Base-by-base conservation (phyloP, 768 basidiomycete species). In the Kwoniella mangroviensis region DNA sequence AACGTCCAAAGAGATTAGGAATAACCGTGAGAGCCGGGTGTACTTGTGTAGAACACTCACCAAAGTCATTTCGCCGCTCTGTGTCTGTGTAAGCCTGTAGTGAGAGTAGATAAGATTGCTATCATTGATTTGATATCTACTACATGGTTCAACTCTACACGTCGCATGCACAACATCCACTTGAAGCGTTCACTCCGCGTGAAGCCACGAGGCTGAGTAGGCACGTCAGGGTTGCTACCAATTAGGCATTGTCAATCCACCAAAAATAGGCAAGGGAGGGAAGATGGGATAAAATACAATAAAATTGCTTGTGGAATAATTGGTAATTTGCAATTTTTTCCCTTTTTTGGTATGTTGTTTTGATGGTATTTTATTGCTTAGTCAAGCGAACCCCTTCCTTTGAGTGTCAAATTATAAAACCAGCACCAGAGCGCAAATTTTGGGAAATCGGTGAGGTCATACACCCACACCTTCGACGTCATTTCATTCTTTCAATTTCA, bases 221-320 rank as follows among this genome's bases (percentile, higher is more conserved):
- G 53, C 53, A 12, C 53, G 21, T 28, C 0, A 24, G 45, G 24
- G 28, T 41, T 21, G n/a, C n/a, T n/a, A n/a, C n/a, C n/a, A n/a
- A n/a, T 34, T 34, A 34, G 34, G 34, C 34, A 34, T 4, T 4
- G 1, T 6, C 6, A 7, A 34, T 34, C 4, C 34, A 34, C 34
- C 34, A 19, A 21, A 1, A 21, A 15, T 13, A 64, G 63, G 63
- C 63, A 24, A 34, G 34, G 19, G 21, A 0, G 7, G 3, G 43
- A n/a, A n/a, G 19, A 2, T 54, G 63, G 63, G 63, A 64, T 64
- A 64, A 64, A 64, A 64, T 64, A 41, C 26, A 54, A 22, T 52
- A 55, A 64, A 64, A 64, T 54, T 2, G 15, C 11, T 26, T 28
- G 4, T 7, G 0, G n/a, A 5, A 28, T 64, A 64, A 53, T 55